phyloP scores from a whole-genome alignment of 2,329 filamentous ascomycete species.

The Colletotrichum endophyticum region DNA sequence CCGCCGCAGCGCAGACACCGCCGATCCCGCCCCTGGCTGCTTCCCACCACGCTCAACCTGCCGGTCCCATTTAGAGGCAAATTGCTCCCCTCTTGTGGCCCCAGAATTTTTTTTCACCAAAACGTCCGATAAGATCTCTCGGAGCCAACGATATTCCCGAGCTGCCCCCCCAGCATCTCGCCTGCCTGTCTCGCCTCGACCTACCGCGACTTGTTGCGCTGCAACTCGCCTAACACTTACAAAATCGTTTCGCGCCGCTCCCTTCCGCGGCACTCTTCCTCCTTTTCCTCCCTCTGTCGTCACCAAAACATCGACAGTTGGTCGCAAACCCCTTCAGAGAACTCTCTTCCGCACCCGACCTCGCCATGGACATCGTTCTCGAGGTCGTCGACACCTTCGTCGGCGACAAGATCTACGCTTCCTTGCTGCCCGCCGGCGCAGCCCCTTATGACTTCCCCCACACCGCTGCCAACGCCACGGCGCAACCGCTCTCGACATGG shows the following conservation, averaged over 20 bases:
- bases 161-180: not conserved
- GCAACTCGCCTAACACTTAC: not conserved
- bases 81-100: not conserved
- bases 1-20: not conserved
- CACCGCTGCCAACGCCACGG: constrained; percentile 58
- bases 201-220: not conserved
- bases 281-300: not conserved
- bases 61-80: constrained; percentile 1
- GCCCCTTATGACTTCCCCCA: constrained; percentile 58
- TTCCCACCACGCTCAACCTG: not conserved
- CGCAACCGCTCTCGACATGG: constrained; percentile 63
- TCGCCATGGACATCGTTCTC: constrained; percentile 88
- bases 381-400: constrained; percentile 83
- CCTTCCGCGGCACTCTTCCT: not conserved
- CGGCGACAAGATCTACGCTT: constrained; percentile 81
- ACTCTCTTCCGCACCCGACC: not conserved
- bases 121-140: constrained; percentile 5
- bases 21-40: constrained; percentile 3
- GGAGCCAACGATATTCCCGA: constrained; percentile 4
- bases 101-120: not conserved
- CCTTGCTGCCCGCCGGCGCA: constrained; percentile 65
- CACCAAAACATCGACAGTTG: not conserved
- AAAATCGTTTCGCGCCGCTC: not conserved
- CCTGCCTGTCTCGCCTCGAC: not conserved
- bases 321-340: not conserved